A percentile compares a stretch with the other conserved stretches of the same genome.
phyloP scores from a whole-genome alignment of 345 rosid genomes.

The Carallia pectinifolia region DNA sequence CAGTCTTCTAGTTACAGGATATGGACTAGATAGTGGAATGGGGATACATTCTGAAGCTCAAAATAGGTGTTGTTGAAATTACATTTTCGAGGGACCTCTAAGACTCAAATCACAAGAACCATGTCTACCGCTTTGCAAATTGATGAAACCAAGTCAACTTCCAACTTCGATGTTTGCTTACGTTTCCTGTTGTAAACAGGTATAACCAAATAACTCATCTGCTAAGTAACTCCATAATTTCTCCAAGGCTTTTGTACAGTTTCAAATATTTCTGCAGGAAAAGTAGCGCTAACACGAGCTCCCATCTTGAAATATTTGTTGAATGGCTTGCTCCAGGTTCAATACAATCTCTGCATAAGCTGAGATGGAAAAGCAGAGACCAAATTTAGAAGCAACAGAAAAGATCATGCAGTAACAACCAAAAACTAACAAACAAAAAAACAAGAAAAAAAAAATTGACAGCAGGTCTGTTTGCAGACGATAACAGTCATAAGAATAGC shows the following conservation, averaged over 20 bases:
- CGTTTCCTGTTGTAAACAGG: not conserved
- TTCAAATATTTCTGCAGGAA: not conserved
- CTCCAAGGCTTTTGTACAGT: not conserved
- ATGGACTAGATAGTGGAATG: too few species aligned
- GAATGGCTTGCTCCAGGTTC: slow-evolving; percentile 63
- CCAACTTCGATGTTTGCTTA: not conserved
- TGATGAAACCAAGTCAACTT: not conserved
- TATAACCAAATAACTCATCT: not conserved
- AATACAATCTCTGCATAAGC: slow-evolving; percentile 90
- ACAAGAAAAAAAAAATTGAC: not conserved
- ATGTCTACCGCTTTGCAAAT: not conserved
- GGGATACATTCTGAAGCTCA: too few species aligned
- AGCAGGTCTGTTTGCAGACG: not conserved
- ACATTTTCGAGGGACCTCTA: not conserved
- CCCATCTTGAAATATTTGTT: slow-evolving; percentile 47
- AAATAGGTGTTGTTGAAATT: too few species aligned
- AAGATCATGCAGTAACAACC: not conserved
- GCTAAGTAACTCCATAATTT: not conserved
- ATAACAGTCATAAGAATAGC: too few species aligned
- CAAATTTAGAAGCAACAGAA: not conserved
- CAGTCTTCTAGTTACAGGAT: not conserved
- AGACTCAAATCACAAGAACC: not conserved
- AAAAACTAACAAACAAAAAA: not conserved
- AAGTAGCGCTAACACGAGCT: slow-evolving; percentile 23
- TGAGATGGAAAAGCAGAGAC: slow-evolving; percentile 30